Conservation (phyloP, 2,329 filamentous ascomycete species). For the Cordyceps sp. region DNA sequence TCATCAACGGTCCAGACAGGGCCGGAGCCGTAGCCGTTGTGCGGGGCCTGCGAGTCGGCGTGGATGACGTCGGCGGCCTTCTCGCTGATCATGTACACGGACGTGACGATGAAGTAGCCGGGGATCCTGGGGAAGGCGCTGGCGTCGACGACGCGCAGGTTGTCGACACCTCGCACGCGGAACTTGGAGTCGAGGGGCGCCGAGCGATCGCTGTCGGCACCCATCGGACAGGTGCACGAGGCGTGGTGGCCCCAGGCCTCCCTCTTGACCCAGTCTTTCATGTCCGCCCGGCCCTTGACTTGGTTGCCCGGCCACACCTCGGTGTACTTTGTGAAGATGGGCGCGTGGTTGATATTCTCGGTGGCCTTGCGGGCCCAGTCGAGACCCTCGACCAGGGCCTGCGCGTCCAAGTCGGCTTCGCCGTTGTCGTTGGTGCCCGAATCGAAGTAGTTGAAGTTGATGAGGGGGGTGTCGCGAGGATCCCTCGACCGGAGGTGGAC, state of each 20-base stretch:
- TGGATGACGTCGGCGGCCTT: slow-evolving; percentile 25
- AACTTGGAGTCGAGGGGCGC: slow-evolving; percentile 39
- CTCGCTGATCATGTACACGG: slow-evolving; percentile 38
- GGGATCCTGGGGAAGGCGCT: slow-evolving; percentile 31
- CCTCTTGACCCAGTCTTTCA: slow-evolving; percentile 28
- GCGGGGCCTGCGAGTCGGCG: too few species aligned
- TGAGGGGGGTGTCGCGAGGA: slow-evolving; percentile 45
- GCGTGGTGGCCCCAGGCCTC: slow-evolving; percentile 41
- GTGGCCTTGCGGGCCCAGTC: slow-evolving; percentile 28
- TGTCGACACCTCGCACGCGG: slow-evolving; percentile 33
- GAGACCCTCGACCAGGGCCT: slow-evolving; percentile 35
- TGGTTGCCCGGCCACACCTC: slow-evolving; percentile 17
- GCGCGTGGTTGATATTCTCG: slow-evolving; percentile 4
- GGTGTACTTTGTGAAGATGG: slow-evolving; percentile 1
- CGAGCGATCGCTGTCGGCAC: slow-evolving; percentile 30
- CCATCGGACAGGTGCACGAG: slow-evolving; percentile 37
- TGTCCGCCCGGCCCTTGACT: slow-evolving; percentile 19
- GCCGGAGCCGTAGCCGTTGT: too few species aligned
- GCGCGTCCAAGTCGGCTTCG: slow-evolving; percentile 27
- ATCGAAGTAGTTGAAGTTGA: slow-evolving; percentile 46
- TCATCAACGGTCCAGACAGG: too few species aligned
- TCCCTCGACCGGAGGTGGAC: slow-evolving; percentile 44
- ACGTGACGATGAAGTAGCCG: slow-evolving; percentile 30
- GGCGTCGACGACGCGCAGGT: slow-evolving; percentile 44
- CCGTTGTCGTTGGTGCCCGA: slow-evolving; percentile 27